Base-by-base conservation (phyloP, 306 rosid genomes). In the Carpinus viminea region DNA sequence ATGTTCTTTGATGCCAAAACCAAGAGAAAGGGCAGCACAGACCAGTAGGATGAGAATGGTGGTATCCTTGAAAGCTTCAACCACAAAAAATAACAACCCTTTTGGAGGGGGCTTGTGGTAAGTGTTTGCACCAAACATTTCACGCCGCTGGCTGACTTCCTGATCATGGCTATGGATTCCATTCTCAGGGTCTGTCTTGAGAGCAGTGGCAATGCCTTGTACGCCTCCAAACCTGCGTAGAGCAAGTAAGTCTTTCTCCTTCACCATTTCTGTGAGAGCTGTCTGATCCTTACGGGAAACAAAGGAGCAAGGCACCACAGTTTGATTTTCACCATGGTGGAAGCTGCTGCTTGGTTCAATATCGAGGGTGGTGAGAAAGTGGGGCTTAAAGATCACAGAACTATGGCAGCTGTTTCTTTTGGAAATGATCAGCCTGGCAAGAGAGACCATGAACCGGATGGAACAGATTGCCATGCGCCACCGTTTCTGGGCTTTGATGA, bases 21-120 rank as follows among this genome's bases (percentile, higher is more conserved):
- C 98, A 61, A 91, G 91, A 36, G 98, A 64, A 21, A 93, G 90
- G 45, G 87, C 92, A 24, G 97, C 98, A 77, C 97, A 93, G 21
- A 70, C 85, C 10, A 92, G 84, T 48, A 93, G 93, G 66, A 93
- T 91, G 64, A 91, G 24, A 75, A 93, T 90, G 4, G 91, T 93
- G 38, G 89, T 74, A 81, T 93, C 98, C 82, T 91, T 91, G 52
- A 89, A 87, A 74, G 98, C 92, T 12, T 93, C 97, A 69, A 84
- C 10, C 31, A 90, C 93, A 72, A 90, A 91, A 76, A 81, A 82
- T 8, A 90, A 10, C 53, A 93, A 66, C 10, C 87, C 88, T 78
- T 90, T 90, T 0, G 93, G 92, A 4, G 95, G 96, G 12, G 85
- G 89, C 77, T 82, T 91, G 17, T 48, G 85, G 74, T 91, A 93